Conservation (phyloP, 2,329 filamentous ascomycete genomes). For the Aspergillus clavatus region DNA sequence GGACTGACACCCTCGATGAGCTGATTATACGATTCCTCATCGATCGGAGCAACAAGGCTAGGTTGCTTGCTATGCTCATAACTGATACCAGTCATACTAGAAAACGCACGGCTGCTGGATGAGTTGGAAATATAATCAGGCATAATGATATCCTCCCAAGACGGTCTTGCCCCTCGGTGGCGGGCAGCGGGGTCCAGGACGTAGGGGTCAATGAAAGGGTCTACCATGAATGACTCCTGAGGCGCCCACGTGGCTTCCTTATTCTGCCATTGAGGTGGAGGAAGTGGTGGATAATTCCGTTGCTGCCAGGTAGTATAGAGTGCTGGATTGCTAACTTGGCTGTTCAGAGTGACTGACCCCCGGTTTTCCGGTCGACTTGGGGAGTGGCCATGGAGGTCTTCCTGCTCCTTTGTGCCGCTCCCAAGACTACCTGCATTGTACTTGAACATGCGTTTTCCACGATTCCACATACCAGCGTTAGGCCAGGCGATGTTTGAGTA, state of each 20-base stretch:
- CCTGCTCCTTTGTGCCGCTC: conserved; percentile 41
- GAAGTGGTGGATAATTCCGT: conserved; percentile 27
- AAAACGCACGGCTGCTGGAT: conserved; percentile 37
- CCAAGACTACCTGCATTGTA: conserved; percentile 24
- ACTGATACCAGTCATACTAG: conserved; percentile 39
- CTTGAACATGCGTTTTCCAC: conserved; percentile 38
- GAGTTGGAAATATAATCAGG: conserved; percentile 44
- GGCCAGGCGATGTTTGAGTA: conserved; percentile 74
- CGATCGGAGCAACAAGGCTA: conserved; percentile 28
- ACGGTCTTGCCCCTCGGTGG: conserved; percentile 32
- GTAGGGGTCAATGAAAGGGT: conserved; percentile 42
- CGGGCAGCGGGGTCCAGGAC: conserved; percentile 23
- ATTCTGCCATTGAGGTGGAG: conserved; percentile 22
- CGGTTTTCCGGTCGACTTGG: conserved; percentile 43
- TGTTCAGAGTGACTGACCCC: conserved; percentile 14
- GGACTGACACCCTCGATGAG: conserved; percentile 37
- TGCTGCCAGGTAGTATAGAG: conserved; percentile 26
- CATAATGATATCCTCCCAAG: conserved; percentile 46
- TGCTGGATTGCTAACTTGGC: conserved; percentile 18
- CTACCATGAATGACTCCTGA: conserved; percentile 29
- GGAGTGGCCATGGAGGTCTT: conserved; percentile 60
- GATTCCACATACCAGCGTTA: conserved; percentile 64
- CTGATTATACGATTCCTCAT: conserved; percentile 36
- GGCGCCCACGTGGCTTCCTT: conserved; percentile 27
- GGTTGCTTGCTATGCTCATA: conserved; percentile 41